Base-by-base conservation (phyloP, 2,329 filamentous ascomycete species). In the Sporothrix dimorphospora region DNA sequence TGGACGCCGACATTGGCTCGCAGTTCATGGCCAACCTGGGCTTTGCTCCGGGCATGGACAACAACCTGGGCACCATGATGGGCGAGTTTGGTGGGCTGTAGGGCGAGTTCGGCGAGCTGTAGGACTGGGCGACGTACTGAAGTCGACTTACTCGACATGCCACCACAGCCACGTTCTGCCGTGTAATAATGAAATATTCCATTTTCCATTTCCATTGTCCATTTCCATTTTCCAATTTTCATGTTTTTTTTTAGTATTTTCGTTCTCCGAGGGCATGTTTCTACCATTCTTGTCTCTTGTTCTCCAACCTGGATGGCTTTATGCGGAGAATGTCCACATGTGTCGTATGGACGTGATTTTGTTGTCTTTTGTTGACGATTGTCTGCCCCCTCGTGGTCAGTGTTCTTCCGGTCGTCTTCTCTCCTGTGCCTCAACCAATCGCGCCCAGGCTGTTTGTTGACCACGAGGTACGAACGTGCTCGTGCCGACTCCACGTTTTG, bases 21-120 rank as follows among this genome's bases (percentile, higher is more conserved):
- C 87, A 90, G 74, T 91, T 91, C 76, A 90, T 91, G 88, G 85
- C 88, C 59, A 91, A 91, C 75, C 81, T 91, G 24, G 89, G 89
- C 0, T 90, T 91, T 77, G 88, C 86, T 1, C 89, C 89, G 0
- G 89, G 89, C 14, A 70, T 66, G 7, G 69, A 72, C 19, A 73
- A 70, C 11, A 72, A 70, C n/a, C 19, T 72, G 19, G 81, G 79
- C 69, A 75, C 78, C 24, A 70, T 79, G 53, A 76, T 75, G 69
- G 79, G 81, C 34, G 81, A 83, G 34, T 84, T 82, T 77, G 80
- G 70, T 7, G 47, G 70, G 8, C 9, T 71, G 40, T 71, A 49
- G 42, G 6, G 6, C 6, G 30, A 34, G 30, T 34, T 3, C 3
- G 30, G 30, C 38, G 6, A 14, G 14, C 12, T 19, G 45, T 14